phyloP scores from a whole-genome alignment of 2,329 filamentous ascomycete genomes.

The Trichoderma gracile region DNA sequence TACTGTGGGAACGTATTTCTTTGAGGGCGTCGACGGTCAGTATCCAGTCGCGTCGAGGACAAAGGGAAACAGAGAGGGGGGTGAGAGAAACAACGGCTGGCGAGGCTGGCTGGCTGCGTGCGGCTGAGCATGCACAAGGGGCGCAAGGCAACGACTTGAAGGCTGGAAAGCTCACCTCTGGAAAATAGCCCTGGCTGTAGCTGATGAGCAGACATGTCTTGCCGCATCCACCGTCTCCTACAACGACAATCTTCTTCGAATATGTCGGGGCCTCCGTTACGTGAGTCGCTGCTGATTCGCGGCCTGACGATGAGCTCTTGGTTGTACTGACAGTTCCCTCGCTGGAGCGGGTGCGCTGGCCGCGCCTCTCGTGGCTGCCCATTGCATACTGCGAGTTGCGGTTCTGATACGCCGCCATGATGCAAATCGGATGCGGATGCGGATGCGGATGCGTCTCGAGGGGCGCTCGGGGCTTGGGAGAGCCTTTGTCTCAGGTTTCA shows the following conservation, averaged over 20 bases:
- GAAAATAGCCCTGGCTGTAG: conserved; percentile 98
- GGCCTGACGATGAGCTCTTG: conserved; percentile 71
- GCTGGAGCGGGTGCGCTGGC: conserved; percentile 68
- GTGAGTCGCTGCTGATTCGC: conserved; percentile 77
- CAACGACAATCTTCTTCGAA: conserved; percentile 99
- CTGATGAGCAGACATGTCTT: conserved; percentile 99
- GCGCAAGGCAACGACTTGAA: no score
- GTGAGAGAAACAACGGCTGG: background rate
- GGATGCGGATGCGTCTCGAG: background rate
- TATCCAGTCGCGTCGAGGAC: background rate
- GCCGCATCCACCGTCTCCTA: conserved; percentile 95
- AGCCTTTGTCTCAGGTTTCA: conserved; percentile 16
- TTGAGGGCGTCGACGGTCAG: conserved; percentile 18
- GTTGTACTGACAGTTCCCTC: conserved; percentile 88
- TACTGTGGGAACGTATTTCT: conserved; percentile 99
- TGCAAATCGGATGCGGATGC: conserved; percentile 24
- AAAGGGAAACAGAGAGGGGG: no score
- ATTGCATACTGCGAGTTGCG: conserved; percentile 55
- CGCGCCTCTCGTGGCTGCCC: conserved; percentile 44
- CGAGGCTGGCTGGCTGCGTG: background rate
- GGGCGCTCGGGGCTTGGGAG: conserved; percentile 1
- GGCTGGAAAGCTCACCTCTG: conserved; percentile 76
- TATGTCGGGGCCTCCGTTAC: conserved; percentile 89
- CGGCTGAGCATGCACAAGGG: background rate
- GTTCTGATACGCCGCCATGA: conserved; percentile 56